Conservation (phyloP, 768 basidiomycete species). For the Russula vinacea region DNA sequence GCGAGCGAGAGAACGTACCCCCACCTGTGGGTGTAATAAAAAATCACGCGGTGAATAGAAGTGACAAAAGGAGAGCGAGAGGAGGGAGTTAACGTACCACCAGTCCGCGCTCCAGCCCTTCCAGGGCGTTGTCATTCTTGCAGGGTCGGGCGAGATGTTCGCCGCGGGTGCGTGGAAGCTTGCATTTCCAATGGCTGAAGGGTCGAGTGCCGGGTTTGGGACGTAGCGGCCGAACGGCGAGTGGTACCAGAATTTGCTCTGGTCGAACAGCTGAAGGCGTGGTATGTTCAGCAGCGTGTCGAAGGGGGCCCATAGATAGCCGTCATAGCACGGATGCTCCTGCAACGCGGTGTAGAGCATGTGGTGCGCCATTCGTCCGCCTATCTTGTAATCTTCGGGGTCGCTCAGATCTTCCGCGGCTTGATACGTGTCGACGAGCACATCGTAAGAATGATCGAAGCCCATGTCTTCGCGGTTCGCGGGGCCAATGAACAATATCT, state of each 20-base stretch:
- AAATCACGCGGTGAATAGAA: background rate
- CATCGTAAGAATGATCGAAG: conserved; percentile 49
- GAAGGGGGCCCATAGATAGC: conserved; percentile 53
- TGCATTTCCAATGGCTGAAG: conserved; percentile 29
- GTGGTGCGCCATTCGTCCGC: conserved; percentile 53
- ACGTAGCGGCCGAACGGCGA: conserved; percentile 46
- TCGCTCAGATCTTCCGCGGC: conserved; percentile 43
- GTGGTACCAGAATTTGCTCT: conserved; percentile 49
- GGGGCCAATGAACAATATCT: conserved; percentile 52
- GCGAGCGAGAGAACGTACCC: conserved; percentile 19
- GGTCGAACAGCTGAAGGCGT: conserved; percentile 46
- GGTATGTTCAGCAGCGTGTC: conserved; percentile 51
- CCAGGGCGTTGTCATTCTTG: conserved; percentile 42
- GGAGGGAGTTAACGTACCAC: conserved; percentile 39
- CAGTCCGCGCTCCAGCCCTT: conserved; percentile 43
- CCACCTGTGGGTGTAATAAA: conserved; percentile 24
- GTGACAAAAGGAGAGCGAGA: background rate
- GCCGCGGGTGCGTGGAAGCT: conserved; percentile 42
- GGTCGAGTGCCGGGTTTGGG: conserved; percentile 39
- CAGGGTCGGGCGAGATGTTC: conserved; percentile 43
- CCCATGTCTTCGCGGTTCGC: conserved; percentile 46
- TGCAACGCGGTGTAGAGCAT: conserved; percentile 50
- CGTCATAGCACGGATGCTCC: conserved; percentile 46
- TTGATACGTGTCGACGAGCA: conserved; percentile 48
- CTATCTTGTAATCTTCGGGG: conserved; percentile 42